Conservation (phyloP, 2,329 filamentous ascomycete genomes). For the Cercospora sp. region DNA sequence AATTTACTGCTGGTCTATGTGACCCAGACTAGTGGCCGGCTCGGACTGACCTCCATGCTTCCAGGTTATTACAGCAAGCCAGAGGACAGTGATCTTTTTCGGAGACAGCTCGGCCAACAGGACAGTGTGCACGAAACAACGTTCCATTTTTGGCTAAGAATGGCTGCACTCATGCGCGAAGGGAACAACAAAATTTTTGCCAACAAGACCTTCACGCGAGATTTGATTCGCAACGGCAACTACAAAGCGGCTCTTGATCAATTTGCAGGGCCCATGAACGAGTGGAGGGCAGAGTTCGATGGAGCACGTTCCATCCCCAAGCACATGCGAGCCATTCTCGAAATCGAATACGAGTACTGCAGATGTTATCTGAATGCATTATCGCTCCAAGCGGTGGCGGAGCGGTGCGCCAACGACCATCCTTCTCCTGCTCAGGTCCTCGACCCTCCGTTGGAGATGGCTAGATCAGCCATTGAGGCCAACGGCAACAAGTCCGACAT, state of each 20-base stretch:
- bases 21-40: slow-evolving; percentile 86
- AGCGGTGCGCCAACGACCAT: slow-evolving; percentile 80
- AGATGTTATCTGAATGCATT: slow-evolving; percentile 93
- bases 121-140: slow-evolving; percentile 54
- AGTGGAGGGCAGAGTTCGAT: slow-evolving; percentile 83
- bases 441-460: slow-evolving; percentile 35
- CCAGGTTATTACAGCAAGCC: slow-evolving; percentile 53
- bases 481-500: slow-evolving; percentile 42
- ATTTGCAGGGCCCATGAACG: slow-evolving; percentile 73
- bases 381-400: slow-evolving; percentile 89
- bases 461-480: slow-evolving; percentile 37
- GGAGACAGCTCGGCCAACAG: slow-evolving; percentile 32
- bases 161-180: slow-evolving; percentile 87
- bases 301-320: slow-evolving; percentile 56
- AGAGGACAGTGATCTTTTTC: slow-evolving; percentile 38
- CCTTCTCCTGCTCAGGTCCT: slow-evolving; percentile 37
- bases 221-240: slow-evolving; percentile 80
- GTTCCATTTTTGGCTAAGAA: slow-evolving; percentile 86
- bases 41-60: slow-evolving; percentile 93
- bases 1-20: slow-evolving; percentile 86
- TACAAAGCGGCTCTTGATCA: slow-evolving; percentile 80
- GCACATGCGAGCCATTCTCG: slow-evolving; percentile 71
- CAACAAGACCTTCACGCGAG: slow-evolving; percentile 81
- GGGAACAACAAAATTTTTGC: slow-evolving; percentile 87
- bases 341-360: slow-evolving; percentile 94